phyloP scores from a whole-genome alignment of 2,329 filamentous ascomycete species.

The Calonectria crousiana region DNA sequence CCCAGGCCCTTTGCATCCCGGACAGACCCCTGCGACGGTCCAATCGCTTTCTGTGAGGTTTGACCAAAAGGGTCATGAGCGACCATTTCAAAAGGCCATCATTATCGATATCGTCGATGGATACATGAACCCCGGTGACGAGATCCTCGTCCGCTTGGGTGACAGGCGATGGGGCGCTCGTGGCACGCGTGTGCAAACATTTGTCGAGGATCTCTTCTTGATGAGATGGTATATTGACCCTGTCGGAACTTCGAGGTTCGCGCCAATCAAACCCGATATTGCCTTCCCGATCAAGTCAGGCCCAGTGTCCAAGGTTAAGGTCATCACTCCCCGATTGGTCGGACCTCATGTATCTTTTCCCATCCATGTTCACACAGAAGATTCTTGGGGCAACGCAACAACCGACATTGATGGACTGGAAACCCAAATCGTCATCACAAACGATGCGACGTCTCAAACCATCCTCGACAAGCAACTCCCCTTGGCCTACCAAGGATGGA shows the following conservation, averaged over 20 bases:
- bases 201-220: constrained; percentile 49
- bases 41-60: constrained; percentile 49
- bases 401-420: neutral
- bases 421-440: neutral
- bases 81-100: constrained; percentile 53
- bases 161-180: constrained; percentile 47
- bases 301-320: constrained; percentile 32
- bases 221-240: constrained; percentile 54
- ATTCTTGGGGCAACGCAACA: constrained; percentile 14
- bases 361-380: constrained; percentile 30
- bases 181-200: constrained; percentile 50
- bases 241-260: constrained; percentile 51
- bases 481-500: neutral
- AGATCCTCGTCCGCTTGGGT: constrained; percentile 49
- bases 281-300: constrained; percentile 42
- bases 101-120: constrained; percentile 53
- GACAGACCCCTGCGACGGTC: constrained; percentile 49
- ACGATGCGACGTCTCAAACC: neutral
- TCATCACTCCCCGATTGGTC: constrained; percentile 37
- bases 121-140: constrained; percentile 51
- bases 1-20: constrained; percentile 39
- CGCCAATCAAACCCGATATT: constrained; percentile 49
- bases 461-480: neutral
- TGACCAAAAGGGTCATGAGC: constrained; percentile 53
- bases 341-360: constrained; percentile 35